Evolutionary conservation across 257 asterid genomes (phyloP).

Genomic region (Anisodus tanguticus): DNA sequence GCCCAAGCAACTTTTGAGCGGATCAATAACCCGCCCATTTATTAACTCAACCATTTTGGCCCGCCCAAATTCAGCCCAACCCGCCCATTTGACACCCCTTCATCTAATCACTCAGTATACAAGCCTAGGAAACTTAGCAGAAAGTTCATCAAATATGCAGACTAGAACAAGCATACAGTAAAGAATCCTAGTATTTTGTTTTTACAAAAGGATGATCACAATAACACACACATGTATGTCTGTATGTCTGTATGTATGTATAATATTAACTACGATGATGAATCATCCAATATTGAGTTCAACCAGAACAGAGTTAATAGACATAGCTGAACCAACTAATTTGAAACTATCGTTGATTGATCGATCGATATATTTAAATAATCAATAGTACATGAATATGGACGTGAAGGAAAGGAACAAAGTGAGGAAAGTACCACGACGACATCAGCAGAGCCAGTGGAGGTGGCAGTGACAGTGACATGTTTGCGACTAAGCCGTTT

Average conservation of each 20-base stretch:
- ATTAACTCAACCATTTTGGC: no score
- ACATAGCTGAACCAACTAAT: neutral
- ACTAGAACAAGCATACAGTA: neutral
- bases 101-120: neutral
- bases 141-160: neutral
- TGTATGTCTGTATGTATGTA: neutral
- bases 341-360: neutral
- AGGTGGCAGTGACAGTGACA: conserved; percentile 49
- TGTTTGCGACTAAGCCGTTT: conserved; percentile 91
- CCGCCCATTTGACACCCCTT: no score
- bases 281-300: neutral
- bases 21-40: no score
- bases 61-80: no score
- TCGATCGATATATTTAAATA: neutral
- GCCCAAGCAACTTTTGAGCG: no score
- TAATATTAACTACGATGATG: neutral
- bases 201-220: neutral
- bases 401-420: neutral
- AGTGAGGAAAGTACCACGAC: conserved; percentile 55
- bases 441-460: conserved; percentile 63
- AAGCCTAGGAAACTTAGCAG: neutral
- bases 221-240: neutral
- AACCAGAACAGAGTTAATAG: neutral
- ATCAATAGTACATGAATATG: neutral
- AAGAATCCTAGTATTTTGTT: neutral